phyloP scores from a whole-genome alignment of 768 basidiomycete species.

The Erythrobasidium yunnanense region DNA sequence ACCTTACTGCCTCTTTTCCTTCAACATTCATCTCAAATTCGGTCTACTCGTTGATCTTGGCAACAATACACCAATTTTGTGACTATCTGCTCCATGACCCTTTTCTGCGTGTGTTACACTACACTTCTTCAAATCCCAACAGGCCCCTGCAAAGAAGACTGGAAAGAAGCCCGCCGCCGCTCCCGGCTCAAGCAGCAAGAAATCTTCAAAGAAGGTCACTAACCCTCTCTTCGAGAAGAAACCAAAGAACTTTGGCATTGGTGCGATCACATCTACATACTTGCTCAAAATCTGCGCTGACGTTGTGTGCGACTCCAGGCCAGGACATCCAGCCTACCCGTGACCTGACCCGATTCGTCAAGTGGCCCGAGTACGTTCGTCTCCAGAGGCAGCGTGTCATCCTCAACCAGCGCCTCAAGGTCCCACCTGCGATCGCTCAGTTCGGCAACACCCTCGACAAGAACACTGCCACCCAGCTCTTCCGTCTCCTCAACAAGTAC shows the following conservation, averaged over 20 bases:
- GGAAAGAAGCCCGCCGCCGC: constrained; percentile 72
- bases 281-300: not conserved
- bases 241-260: constrained; percentile 90
- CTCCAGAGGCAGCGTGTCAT: constrained; percentile 98
- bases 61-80: too few relatives aligned
- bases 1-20: too few relatives aligned
- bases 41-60: too few relatives aligned
- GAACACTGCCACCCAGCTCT: constrained; percentile 95
- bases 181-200: constrained; percentile 68
- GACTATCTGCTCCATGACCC: constrained; percentile 28
- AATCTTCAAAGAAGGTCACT: constrained; percentile 58
- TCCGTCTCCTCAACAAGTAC: constrained; percentile 97
- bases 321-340: constrained; percentile 81
- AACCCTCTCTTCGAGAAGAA: constrained; percentile 90
- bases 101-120: not conserved
- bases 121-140: not conserved
- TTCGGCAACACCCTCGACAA: constrained; percentile 93
- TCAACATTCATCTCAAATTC: too few relatives aligned
- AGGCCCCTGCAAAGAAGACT: constrained; percentile 27
- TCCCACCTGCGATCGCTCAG: constrained; percentile 93
- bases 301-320: constrained; percentile 48
- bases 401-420: constrained; percentile 92
- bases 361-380: constrained; percentile 98
- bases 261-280: constrained; percentile 50
- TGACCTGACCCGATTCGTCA: constrained; percentile 93